Base-by-base conservation (phyloP, 495 filamentous ascomycete genomes). In the Penicillium herquei region DNA sequence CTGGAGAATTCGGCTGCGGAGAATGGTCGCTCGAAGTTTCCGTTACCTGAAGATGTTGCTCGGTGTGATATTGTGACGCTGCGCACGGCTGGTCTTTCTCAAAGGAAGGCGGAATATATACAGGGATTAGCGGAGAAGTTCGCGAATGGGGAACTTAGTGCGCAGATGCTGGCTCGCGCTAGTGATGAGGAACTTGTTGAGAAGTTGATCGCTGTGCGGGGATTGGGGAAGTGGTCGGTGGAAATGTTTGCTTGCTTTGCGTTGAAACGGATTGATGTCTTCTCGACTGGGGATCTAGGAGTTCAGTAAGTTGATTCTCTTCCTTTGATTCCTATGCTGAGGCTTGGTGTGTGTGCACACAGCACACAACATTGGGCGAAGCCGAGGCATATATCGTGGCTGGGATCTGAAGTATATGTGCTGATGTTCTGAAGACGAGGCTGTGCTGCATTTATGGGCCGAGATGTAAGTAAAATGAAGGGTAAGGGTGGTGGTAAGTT, bases 171-270 rank as follows among this genome's bases (percentile, higher is more conserved):
- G 14, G 78, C 86, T 35, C 77, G 81, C 32, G 92, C 90, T 7
- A 81, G 82, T 40, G 91, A 98, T 72, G 92, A 95, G 48, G 92
- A 96, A 61, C 74, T 98, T 11, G 67, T 97, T 33, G 81, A 88
- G 72, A 87, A 80, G 63, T 72, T 98, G 56, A 88, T 83, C n/a
- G 88, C 89, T 16, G 91, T 98, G 33, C 78, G 92, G 34, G 94
- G 94, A 4, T 70, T 98, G 48, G 94, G 94, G 3, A 78, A 74
- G 56, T 98, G 95, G 94, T 91, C 86, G 50, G 94, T 93, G 17
- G 92, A 96, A 78, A 98, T 97, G 93, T 98, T 98, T 74, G 87
- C 91, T 56, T 88, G 87, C 66, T 98, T 98, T 70, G 87, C 81
- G 10, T 73, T 98, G 42, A 96, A 96, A 80, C 79, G 95, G 21